These are phyloP conservation scores for Myxozyma udenii DNA, from an alignment of 805 yeast species.

Conservation along the genomic window DNA sequence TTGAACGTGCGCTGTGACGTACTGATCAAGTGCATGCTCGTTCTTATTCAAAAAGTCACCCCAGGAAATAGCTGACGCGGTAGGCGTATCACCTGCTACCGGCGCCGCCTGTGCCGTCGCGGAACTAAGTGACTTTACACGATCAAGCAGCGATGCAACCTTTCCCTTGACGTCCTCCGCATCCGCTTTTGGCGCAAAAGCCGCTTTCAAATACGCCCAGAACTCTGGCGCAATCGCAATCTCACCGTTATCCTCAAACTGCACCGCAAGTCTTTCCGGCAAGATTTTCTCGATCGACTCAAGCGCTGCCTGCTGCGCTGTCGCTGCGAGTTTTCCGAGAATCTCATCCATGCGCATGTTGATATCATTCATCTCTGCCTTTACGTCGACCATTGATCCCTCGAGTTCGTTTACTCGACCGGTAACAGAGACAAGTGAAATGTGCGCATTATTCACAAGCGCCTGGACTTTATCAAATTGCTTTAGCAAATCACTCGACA, in stretches of 20 bases:
- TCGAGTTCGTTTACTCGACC: neutral
- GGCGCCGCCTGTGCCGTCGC: neutral
- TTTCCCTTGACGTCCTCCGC: neutral
- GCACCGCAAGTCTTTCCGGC: conserved; percentile 20
- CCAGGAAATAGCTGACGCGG: conserved; percentile 12
- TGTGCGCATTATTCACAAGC: neutral
- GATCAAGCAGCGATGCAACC: neutral
- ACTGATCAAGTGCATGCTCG: conserved; percentile 9
- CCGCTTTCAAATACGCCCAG: conserved; percentile 16
- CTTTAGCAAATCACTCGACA: neutral
- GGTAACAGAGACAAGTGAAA: neutral
- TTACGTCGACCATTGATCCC: neutral
- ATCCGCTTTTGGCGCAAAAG: conserved; percentile 18
- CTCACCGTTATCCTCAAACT: conserved; percentile 12
- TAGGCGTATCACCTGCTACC: neutral
- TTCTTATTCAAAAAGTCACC: conserved; percentile 19
- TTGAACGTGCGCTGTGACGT: conserved; percentile 13
- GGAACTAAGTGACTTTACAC: conserved; percentile 1
- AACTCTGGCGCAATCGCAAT: conserved; percentile 23
- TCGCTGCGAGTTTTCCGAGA: conserved; percentile 1
- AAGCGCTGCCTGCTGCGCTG: conserved; percentile 16
- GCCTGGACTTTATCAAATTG: neutral
- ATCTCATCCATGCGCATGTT: neutral
- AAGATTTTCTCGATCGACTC: conserved; percentile 16
- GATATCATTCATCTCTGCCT: neutral